Percentiles rank a stretch among this genome's conserved stretches.
Evolutionary conservation across 345 rosid species (phyloP).

Genomic region (Mangifera indica): DNA sequence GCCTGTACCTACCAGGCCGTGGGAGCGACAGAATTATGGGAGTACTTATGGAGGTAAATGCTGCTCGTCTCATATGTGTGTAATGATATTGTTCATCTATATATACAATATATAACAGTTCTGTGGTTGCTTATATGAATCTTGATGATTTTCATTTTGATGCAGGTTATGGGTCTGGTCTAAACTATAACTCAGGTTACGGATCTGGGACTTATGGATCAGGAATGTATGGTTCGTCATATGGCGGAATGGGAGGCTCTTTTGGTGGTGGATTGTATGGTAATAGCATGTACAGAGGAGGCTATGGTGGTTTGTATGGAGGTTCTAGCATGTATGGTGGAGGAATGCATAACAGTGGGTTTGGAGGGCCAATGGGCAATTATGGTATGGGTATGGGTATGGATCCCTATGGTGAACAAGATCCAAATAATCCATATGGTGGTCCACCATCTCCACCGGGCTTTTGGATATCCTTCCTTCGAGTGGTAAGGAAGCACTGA

Average conservation of each 20-base stretch:
- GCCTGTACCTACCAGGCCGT: constrained; percentile 84
- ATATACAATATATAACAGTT: not conserved
- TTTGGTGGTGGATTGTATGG: constrained; percentile 74
- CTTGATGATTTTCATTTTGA: constrained; percentile 18
- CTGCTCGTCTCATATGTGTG: not conserved
- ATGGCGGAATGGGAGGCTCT: constrained; percentile 56
- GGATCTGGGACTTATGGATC: constrained; percentile 77
- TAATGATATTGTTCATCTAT: not conserved
- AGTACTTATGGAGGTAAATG: constrained; percentile 50
- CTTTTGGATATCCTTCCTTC: constrained; percentile 94
- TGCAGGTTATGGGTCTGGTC: constrained; percentile 73
- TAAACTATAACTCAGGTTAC: constrained; percentile 47
- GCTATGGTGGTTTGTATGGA: constrained; percentile 78
- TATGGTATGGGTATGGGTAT: constrained; percentile 72
- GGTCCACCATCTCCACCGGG: constrained; percentile 94
- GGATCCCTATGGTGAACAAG: constrained; percentile 75
- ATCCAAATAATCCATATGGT: constrained; percentile 83
- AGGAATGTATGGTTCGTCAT: constrained; percentile 57
- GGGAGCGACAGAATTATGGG: constrained; percentile 82
- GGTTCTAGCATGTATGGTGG: constrained; percentile 60
- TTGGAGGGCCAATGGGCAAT: constrained; percentile 88
- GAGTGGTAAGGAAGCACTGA: constrained; percentile 53
- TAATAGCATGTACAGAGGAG: constrained; percentile 75
- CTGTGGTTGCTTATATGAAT: constrained; percentile 1
- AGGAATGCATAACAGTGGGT: constrained; percentile 45